Evolutionary conservation across 1,284 basidiomycete genomes (phyloP), one percentile per base, ranked within the genome.

Genomic region (Stygiomarasmius scandens): DNA sequence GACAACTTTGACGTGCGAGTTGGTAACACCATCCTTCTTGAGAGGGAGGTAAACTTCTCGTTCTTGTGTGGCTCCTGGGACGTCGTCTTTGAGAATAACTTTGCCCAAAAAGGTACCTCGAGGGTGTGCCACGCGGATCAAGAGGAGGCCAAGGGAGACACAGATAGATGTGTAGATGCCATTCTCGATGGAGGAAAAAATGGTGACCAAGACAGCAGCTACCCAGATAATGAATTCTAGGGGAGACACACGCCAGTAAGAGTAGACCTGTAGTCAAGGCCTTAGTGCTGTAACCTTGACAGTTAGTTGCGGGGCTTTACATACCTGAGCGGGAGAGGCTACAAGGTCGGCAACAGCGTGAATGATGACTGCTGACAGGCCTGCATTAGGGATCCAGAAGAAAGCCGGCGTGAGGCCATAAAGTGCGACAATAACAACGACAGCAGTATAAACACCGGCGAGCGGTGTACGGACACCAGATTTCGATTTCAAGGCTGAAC

Each of bases 381-480:
- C 85, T 1, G 90, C 89, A 38, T 64, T 86, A 45, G 91, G 91
- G 62, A 94, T 93, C 87, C 88, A 94, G 75, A 78, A 95, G 84
- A 96, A 96, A 10, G 93, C 93, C 20, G 87, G 84, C 0, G 94
- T 94, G 32, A 98, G 82, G 36, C 95, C 96, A 72, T 98, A 98
- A 27, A 99, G 78, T 1, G 96, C 95, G 63, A 98, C 89, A 55
- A 99, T 83, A 63, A 98, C 95, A 48, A 96, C 87, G 52, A 98
- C 73, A 52, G 92, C 91, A 12, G 93, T 93, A 65, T 93, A 74
- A 66, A 96, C 84, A 66, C 97, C 96, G 8, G 93, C 95, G 14
- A 91, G 79, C 5, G 96, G 97, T 6, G 96, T 98, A 61, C 96
- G 89, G 20, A 98, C 96, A 59, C 96, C 96, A 0, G 93, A 96